Conservation (phyloP, 2,329 filamentous ascomycete genomes). For the Claviceps digitariae region DNA sequence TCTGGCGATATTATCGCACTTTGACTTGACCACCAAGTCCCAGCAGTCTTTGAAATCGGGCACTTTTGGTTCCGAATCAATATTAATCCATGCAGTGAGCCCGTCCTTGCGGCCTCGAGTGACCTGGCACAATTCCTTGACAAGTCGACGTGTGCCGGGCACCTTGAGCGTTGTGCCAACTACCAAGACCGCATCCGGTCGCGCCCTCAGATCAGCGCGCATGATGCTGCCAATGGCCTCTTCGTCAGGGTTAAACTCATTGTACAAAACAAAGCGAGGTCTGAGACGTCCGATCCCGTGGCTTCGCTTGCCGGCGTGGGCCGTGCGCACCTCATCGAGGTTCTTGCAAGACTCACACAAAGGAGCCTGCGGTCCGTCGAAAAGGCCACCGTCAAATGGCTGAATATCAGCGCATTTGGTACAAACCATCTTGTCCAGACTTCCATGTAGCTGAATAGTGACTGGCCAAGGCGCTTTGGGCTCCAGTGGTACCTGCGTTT, state of each 20-base stretch:
- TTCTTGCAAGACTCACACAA: slow-evolving; percentile 62
- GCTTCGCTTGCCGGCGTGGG: slow-evolving; percentile 70
- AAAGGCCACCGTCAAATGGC: slow-evolving; percentile 64
- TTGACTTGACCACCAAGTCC: slow-evolving; percentile 79
- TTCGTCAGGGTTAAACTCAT: slow-evolving; percentile 91
- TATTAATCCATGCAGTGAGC: slow-evolving; percentile 88
- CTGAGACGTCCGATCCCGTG: slow-evolving; percentile 84
- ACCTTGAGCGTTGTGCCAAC: slow-evolving; percentile 95
- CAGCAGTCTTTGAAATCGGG: slow-evolving; percentile 84
- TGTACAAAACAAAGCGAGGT: slow-evolving; percentile 91
- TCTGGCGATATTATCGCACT: slow-evolving; percentile 75
- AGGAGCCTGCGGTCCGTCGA: slow-evolving; percentile 73
- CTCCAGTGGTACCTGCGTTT: slow-evolving; percentile 68
- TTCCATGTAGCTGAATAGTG: slow-evolving; percentile 87
- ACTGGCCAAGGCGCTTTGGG: slow-evolving; percentile 82
- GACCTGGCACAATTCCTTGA: slow-evolving; percentile 78
- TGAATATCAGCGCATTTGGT: slow-evolving; percentile 74
- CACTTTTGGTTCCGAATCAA: slow-evolving; percentile 68
- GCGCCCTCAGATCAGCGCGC: slow-evolving; percentile 66
- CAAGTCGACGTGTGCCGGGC: slow-evolving; percentile 77
- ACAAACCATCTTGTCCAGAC: slow-evolving; percentile 91
- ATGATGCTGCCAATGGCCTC: slow-evolving; percentile 91
- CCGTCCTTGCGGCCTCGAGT: slow-evolving; percentile 74
- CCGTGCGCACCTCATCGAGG: slow-evolving; percentile 62
- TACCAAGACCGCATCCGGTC: slow-evolving; percentile 85